These are phyloP conservation scores for Dactylorhiza incarnata DNA, from an alignment of 106 monocot species.

Conservation along the genomic window DNA sequence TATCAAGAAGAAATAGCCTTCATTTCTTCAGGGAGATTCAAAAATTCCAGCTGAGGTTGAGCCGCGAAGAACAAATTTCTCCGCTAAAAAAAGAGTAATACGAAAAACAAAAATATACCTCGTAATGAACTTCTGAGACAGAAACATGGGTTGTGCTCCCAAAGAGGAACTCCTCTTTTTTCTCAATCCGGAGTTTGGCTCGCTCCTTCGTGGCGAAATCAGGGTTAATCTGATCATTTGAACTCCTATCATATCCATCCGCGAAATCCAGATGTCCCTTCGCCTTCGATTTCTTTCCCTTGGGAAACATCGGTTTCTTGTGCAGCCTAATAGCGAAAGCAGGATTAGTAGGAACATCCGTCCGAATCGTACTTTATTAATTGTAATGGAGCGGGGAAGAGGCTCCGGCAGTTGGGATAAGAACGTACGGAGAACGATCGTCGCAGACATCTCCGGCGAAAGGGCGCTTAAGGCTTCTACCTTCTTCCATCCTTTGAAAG, in stretches of 20 bases:
- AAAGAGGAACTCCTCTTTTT: constrained; percentile 39
- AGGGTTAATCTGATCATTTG: constrained; percentile 28
- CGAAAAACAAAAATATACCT: constrained; percentile 29
- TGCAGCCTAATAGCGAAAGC: constrained; percentile 30
- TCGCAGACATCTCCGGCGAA: constrained; percentile 2
- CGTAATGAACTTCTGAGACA: constrained; percentile 59
- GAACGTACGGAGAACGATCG: neutral
- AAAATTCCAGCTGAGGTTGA: neutral
- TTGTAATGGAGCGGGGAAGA: neutral
- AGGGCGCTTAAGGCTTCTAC: constrained; percentile 8
- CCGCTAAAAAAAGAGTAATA: neutral
- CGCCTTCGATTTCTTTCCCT: constrained; percentile 70
- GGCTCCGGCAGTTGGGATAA: neutral
- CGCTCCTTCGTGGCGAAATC: constrained; percentile 57
- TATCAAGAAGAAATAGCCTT: too few relatives aligned
- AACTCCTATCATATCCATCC: constrained; percentile 7
- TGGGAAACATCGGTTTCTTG: constrained; percentile 73
- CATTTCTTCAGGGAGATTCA: neutral
- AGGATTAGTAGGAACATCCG: neutral
- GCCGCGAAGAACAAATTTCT: too few relatives aligned
- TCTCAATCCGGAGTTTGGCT: constrained; percentile 49
- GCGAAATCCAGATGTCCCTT: constrained; percentile 1
- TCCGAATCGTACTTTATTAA: neutral
- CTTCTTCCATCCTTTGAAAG: constrained; percentile 5
- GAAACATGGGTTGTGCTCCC: constrained; percentile 18